Percentiles rank a stretch among this genome's conserved stretches.
phyloP scores from a whole-genome alignment of 2,329 filamentous ascomycete genomes.

The Botrytis fabae region DNA sequence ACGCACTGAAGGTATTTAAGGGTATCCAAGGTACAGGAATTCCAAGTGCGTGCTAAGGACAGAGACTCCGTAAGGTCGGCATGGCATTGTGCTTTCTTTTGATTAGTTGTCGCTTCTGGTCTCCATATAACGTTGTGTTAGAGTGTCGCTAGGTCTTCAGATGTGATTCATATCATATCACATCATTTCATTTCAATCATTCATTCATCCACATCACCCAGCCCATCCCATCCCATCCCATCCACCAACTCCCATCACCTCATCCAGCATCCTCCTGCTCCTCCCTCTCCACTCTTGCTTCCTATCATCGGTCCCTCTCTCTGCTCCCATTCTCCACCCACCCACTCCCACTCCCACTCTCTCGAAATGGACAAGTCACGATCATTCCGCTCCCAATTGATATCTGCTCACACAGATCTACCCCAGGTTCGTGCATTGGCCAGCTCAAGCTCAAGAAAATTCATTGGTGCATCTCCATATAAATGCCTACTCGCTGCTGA shows the following conservation, averaged over 20 bases:
- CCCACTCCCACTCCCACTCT: not conserved
- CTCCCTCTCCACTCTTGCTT: not conserved
- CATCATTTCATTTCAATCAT: not conserved
- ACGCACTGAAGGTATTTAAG: not conserved
- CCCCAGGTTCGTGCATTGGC: conserved; percentile 19
- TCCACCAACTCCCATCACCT: not conserved
- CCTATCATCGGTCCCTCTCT: not conserved
- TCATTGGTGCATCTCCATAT: conserved; percentile 13
- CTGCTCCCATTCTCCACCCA: not conserved
- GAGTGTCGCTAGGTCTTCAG: not conserved
- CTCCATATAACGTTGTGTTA: conserved; percentile 14
- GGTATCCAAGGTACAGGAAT: not conserved
- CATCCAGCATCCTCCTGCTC: not conserved
- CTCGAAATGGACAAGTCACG: conserved; percentile 5
- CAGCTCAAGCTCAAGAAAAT: not conserved
- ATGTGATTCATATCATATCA: not conserved
- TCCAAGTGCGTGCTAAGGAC: not conserved
- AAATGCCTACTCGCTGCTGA: not conserved
- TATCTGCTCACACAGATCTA: conserved; percentile 6
- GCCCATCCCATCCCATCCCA: not conserved
- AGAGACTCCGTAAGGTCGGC: not conserved
- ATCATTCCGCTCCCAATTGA: conserved; percentile 1
- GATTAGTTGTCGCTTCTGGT: not conserved
- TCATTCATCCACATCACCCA: not conserved
- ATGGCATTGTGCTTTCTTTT: not conserved